Evolutionary conservation across 768 basidiomycete genomes (phyloP), one percentile per base, ranked within the genome.

Genomic region (Candolleomyces aberdarensis): DNA sequence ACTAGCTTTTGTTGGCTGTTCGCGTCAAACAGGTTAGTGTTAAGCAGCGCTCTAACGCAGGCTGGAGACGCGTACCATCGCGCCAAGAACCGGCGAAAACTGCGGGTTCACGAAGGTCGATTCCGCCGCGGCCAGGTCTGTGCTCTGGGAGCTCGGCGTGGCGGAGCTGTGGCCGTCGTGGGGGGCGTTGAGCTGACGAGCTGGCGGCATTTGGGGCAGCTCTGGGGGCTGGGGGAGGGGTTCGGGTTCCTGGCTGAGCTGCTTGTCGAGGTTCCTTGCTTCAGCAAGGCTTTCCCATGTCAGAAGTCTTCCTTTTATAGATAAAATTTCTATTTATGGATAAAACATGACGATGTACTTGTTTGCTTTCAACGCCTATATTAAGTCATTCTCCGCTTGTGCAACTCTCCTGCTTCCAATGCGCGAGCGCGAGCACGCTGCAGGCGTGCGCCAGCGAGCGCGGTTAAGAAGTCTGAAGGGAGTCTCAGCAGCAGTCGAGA

Each of bases 1-100:
- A 57, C 69, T 72, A 6, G 69, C 64, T 32, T 73, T 71, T 63
- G 77, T 77, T 49, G 72, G 68, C 76, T 79, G 66, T 61, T 62
- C 53, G 54, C 40, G 56, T 63, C 49, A 60, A 55, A 26, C 26
- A 62, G 4, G 54, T 63, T 43, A 62, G 65, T 63, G 63, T 61
- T 63, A 64, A 64, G 60, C 61, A 48, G 49, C 36, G 53, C 54
- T 49, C 17, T 47, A 55, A 60, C 61, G 55, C 57, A 56, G 62
- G 55, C 47, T 48, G 58, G 19, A 26, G 31, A 61, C 32, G 77
- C 78, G 61, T 70, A 81, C 80, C 65, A 70, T 61, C 64, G 73
- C 78, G 53, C 67, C 60, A 59, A 69, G 59, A 65, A 66, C 63
- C 51, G 71, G 66, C 22, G 69, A 67, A 19, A 61, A 64, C 44